Conservation (phyloP, 345 rosid genomes). For the Pugionium dolabratum region DNA sequence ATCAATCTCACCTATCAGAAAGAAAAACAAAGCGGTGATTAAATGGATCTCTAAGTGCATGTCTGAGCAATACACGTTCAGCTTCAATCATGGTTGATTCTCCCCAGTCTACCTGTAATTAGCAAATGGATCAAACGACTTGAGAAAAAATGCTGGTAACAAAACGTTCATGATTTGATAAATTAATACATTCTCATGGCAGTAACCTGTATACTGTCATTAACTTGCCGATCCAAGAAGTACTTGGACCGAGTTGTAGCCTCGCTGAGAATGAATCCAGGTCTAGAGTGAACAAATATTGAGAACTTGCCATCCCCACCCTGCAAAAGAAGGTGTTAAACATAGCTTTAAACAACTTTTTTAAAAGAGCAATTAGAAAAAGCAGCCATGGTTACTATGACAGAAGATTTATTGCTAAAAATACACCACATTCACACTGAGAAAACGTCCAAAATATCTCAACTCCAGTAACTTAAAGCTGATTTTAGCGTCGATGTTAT, state of each 20-base stretch:
- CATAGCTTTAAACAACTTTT: background rate
- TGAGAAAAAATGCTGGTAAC: background rate
- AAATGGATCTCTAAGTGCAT: constrained; percentile 74
- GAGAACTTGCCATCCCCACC: constrained; percentile 76
- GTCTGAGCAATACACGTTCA: constrained; percentile 86
- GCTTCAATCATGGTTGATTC: constrained; percentile 93
- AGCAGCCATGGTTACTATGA: background rate
- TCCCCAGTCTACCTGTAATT: constrained; percentile 95
- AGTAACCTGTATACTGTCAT: constrained; percentile 81
- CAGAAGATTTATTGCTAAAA: background rate
- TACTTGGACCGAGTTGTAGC: constrained; percentile 74
- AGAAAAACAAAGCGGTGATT: constrained; percentile 89
- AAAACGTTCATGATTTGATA: background rate
- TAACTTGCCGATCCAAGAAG: constrained; percentile 82
- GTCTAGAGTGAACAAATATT: constrained; percentile 89
- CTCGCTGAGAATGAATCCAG: constrained; percentile 79
- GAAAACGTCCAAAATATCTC: constrained; percentile 2
- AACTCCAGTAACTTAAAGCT: constrained; percentile 12
- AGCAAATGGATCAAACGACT: constrained; percentile 13
- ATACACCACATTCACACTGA: background rate
- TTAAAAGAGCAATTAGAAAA: background rate
- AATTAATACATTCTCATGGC: constrained; percentile 7
- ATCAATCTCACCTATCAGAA: constrained; percentile 76
- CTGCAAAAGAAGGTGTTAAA: constrained; percentile 45
- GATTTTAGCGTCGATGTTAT: background rate